Conservation (phyloP, 352 stramenopile species). For the Phytophthora melonis region DNA sequence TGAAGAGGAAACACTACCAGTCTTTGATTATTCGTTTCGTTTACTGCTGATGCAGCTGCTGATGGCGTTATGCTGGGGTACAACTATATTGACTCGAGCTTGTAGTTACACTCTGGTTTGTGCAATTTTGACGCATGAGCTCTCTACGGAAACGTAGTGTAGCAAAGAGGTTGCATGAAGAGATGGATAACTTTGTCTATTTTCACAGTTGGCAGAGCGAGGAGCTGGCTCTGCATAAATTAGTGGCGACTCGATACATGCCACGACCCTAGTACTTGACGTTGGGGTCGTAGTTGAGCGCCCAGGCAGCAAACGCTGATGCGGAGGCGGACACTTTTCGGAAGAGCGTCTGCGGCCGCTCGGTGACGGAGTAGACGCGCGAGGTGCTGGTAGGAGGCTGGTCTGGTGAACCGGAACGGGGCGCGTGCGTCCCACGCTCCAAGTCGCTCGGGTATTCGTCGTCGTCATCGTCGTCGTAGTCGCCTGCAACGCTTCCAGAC, state of each 20-base stretch:
- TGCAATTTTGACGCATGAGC: too few relatives aligned
- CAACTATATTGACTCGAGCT: too few relatives aligned
- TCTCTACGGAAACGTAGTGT: too few relatives aligned
- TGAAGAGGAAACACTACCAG: conserved; percentile 23
- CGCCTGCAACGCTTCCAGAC: conserved; percentile 14
- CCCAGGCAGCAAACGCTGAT: conserved; percentile 42
- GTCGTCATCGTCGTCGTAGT: not conserved
- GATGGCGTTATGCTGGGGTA: too few relatives aligned
- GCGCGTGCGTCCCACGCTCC: conserved; percentile 8
- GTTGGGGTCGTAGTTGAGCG: conserved; percentile 46
- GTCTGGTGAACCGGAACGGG: conserved; percentile 17
- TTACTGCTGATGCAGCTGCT: too few relatives aligned
- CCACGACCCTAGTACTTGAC: not conserved
- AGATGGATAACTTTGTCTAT: too few relatives aligned
- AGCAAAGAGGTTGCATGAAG: too few relatives aligned
- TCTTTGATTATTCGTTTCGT: too few relatives aligned
- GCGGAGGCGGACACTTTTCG: conserved; percentile 43
- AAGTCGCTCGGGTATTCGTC: conserved; percentile 6
- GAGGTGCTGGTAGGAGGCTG: conserved; percentile 10
- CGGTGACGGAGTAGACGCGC: conserved; percentile 35
- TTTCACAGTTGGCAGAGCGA: not conserved
- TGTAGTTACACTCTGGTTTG: too few relatives aligned
- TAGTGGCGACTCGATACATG: not conserved
- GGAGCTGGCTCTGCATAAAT: not conserved
- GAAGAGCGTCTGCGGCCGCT: conserved; percentile 38